Evolutionary conservation across 495 filamentous ascomycete species (phyloP).

Genomic region (Trichoderma reesei): DNA sequence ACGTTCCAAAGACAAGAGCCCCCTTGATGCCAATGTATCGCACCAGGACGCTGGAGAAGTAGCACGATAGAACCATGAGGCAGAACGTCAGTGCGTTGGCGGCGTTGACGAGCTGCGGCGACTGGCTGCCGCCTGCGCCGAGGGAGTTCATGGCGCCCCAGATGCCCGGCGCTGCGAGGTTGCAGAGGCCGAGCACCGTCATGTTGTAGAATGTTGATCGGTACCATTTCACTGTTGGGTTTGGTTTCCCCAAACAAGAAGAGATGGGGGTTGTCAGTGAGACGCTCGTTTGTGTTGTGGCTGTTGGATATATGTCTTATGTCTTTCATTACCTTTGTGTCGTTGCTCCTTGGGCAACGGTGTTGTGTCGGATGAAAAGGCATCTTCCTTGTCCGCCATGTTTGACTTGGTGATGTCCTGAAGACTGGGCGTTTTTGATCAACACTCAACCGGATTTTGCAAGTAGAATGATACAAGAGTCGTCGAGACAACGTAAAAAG

Average conservation of each 20-base stretch:
- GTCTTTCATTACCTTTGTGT: constrained; percentile 16
- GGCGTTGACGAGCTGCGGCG: constrained; percentile 57
- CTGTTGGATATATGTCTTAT: too few species aligned
- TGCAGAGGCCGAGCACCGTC: constrained; percentile 52
- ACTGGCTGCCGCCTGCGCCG: constrained; percentile 52
- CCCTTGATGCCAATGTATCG: constrained; percentile 54
- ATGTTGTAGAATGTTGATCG: constrained; percentile 55
- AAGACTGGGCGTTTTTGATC: too few species aligned
- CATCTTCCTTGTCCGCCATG: background rate
- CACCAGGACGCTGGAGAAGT: constrained; percentile 44
- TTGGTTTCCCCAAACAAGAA: background rate
- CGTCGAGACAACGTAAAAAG: background rate
- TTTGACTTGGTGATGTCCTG: background rate
- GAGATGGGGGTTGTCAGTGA: background rate
- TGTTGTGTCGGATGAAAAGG: background rate
- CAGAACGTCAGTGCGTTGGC: constrained; percentile 59
- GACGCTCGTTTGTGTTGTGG: too few species aligned
- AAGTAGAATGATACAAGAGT: background rate
- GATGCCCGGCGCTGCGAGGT: constrained; percentile 54
- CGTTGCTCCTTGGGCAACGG: constrained; percentile 19
- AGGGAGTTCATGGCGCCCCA: constrained; percentile 64
- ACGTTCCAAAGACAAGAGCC: constrained; percentile 52
- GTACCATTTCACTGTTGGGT: constrained; percentile 50
- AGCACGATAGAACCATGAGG: constrained; percentile 56
- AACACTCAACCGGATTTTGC: background rate